Evolutionary conservation across 2,329 filamentous ascomycete genomes (phyloP).

Genomic region (Sclerotinia minor): DNA sequence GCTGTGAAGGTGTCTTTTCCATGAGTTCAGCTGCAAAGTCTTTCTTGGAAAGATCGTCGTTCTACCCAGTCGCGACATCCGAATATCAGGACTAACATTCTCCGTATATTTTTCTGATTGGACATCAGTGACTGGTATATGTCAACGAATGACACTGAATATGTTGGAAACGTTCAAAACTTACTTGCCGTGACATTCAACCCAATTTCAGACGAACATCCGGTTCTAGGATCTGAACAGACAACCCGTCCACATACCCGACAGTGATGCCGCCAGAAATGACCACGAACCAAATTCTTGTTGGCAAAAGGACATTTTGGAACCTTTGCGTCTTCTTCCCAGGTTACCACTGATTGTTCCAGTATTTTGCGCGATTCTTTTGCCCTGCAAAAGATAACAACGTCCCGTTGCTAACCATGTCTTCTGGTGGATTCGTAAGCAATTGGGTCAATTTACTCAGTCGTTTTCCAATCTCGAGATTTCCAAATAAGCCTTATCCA

Average conservation of each 20-base stretch:
- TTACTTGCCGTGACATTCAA: slow-evolving; percentile 70
- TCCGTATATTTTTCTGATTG: slow-evolving; percentile 50
- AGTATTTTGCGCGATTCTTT: slow-evolving; percentile 74
- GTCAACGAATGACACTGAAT: slow-evolving; percentile 31
- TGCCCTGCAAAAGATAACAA: slow-evolving; percentile 63
- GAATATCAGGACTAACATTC: slow-evolving; percentile 68
- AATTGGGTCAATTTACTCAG: slow-evolving; percentile 86
- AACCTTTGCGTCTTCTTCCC: slow-evolving; percentile 88
- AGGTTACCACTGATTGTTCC: slow-evolving; percentile 90
- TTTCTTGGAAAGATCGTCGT: no score
- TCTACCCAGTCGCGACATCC: no score
- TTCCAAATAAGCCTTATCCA: slow-evolving; percentile 85
- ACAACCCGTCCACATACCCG: slow-evolving; percentile 90
- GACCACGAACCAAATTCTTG: slow-evolving; percentile 94
- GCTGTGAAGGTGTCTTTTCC: no score
- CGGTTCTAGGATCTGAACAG: slow-evolving; percentile 82
- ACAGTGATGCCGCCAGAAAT: slow-evolving; percentile 91
- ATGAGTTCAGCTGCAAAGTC: no score
- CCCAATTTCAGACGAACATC: slow-evolving; percentile 80
- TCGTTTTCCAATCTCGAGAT: slow-evolving; percentile 83
- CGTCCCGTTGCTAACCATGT: slow-evolving; percentile 53
- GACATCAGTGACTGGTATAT: slow-evolving; percentile 43
- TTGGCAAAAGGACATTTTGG: slow-evolving; percentile 83
- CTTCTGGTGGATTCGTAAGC: slow-evolving; percentile 72
- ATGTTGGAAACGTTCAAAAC: slow-evolving; percentile 38